Evolutionary conservation across 1,139 yeast genomes (phyloP).

Genomic region (Diutina catenulata): DNA sequence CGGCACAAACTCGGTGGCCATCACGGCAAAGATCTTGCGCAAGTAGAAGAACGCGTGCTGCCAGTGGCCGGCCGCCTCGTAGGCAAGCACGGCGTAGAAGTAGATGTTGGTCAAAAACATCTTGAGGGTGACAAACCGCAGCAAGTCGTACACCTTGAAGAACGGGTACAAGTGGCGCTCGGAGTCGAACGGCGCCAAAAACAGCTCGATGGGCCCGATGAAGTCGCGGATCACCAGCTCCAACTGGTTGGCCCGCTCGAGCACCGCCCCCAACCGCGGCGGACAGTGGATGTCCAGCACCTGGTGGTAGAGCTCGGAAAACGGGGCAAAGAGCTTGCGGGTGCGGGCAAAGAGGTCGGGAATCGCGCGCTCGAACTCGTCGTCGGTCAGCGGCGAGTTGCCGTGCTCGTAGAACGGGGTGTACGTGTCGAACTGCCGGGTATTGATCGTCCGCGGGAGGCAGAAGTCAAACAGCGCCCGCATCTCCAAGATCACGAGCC

Average conservation of each 20-base stretch:
- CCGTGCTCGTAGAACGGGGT: constrained; percentile 13
- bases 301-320: constrained; percentile 8
- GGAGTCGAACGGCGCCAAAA: not conserved
- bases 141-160: constrained; percentile 21
- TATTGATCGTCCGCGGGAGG: constrained; percentile 6
- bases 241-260: constrained; percentile 16
- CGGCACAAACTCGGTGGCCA: constrained; percentile 20
- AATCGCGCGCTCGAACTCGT: constrained; percentile 19
- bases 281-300: not conserved
- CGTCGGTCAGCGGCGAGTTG: constrained; percentile 21
- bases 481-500: constrained; percentile 8
- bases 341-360: constrained; percentile 16
- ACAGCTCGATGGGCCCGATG: constrained; percentile 13
- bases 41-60: constrained; percentile 16
- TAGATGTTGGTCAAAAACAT: constrained; percentile 16
- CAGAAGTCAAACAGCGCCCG: constrained; percentile 9
- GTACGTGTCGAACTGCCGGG: constrained; percentile 13
- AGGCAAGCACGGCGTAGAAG: constrained; percentile 19
- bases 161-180: constrained; percentile 16
- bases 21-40: constrained; percentile 16
- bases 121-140: constrained; percentile 20
- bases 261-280: constrained; percentile 13
- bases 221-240: constrained; percentile 14
- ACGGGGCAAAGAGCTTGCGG: constrained; percentile 7
- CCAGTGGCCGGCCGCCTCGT: constrained; percentile 12